Conservation (phyloP, 2,329 filamentous ascomycete genomes). For the Calonectria multiphialidica region DNA sequence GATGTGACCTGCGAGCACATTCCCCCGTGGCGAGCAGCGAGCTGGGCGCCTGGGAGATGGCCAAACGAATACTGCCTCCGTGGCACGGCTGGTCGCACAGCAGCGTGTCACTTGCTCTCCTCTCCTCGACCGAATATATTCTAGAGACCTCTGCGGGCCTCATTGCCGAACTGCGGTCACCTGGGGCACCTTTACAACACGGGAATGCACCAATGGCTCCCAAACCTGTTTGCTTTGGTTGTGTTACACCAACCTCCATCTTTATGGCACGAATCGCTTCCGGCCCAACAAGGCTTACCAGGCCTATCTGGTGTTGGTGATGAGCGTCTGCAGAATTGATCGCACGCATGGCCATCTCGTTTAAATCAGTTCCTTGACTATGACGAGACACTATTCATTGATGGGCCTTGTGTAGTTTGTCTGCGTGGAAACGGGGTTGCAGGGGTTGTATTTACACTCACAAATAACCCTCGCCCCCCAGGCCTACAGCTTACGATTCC, state of each 20-base stretch:
- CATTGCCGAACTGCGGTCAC: conserved; percentile 9
- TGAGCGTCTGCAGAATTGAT: neutral
- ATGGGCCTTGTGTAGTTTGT: neutral
- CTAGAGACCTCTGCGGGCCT: neutral
- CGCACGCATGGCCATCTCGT: neutral
- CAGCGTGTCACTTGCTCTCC: conserved; percentile 16
- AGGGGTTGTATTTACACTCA: neutral
- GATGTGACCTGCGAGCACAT: conserved; percentile 6
- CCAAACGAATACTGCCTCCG: conserved; percentile 3
- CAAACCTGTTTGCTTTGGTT: conserved; percentile 8
- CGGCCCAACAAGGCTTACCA: neutral
- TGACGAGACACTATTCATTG: neutral
- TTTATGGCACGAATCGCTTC: neutral
- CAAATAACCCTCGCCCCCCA: neutral
- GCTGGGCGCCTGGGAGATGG: neutral
- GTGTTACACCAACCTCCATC: conserved; percentile 11
- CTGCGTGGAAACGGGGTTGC: neutral
- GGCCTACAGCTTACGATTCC: neutral
- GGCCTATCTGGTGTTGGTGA: neutral
- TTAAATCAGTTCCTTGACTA: too few relatives aligned
- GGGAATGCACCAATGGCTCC: neutral
- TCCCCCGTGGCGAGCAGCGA: neutral
- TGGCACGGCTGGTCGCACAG: conserved; percentile 20
- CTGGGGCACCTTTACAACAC: neutral
- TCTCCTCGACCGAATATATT: neutral